These are phyloP conservation scores for Begonia masoniana DNA, from an alignment of 306 rosid species.

Conservation along the genomic window DNA sequence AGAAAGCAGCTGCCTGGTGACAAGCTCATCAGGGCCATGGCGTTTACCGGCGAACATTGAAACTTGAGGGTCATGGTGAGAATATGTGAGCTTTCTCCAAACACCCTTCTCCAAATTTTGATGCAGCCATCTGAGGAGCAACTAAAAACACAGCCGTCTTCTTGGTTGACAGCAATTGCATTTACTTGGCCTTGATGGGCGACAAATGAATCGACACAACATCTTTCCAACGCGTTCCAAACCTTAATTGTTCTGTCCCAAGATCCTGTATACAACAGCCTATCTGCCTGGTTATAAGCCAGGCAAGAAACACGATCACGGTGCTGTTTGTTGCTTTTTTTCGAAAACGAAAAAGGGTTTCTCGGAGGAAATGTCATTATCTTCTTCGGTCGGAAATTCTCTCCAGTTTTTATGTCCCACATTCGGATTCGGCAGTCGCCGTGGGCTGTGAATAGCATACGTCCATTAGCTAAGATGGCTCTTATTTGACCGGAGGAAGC, in stretches of 20 bases:
- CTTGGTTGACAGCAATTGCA: conserved; percentile 31
- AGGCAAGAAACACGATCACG: conserved; percentile 30
- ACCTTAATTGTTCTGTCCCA: conserved; percentile 44
- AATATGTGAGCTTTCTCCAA: conserved; percentile 40
- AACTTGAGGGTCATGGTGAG: conserved; percentile 41
- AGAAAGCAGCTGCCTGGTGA: conserved; percentile 17
- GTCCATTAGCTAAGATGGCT: conserved; percentile 27
- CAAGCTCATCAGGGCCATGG: conserved; percentile 24
- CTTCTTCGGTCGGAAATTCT: conserved; percentile 23
- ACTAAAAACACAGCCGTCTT: conserved; percentile 47
- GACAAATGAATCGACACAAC: conserved; percentile 33
- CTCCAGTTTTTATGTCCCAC: conserved; percentile 27
- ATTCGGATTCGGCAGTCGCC: conserved; percentile 29
- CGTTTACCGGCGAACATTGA: conserved; percentile 31
- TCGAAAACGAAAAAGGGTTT: conserved; percentile 13
- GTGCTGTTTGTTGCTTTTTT: conserved; percentile 23
- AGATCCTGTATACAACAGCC: conserved; percentile 40
- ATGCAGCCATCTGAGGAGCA: conserved; percentile 47
- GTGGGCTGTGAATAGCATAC: conserved; percentile 26
- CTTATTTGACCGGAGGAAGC: conserved; percentile 31
- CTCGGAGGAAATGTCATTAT: conserved; percentile 28
- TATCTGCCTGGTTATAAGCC: conserved; percentile 38
- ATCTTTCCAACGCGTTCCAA: conserved; percentile 31
- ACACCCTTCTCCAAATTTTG: conserved; percentile 48
- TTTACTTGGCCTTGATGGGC: conserved; percentile 46